These are phyloP conservation scores for Setaria viridis DNA, from an alignment of 202 grass and related monocot species.

Conservation along the genomic window DNA sequence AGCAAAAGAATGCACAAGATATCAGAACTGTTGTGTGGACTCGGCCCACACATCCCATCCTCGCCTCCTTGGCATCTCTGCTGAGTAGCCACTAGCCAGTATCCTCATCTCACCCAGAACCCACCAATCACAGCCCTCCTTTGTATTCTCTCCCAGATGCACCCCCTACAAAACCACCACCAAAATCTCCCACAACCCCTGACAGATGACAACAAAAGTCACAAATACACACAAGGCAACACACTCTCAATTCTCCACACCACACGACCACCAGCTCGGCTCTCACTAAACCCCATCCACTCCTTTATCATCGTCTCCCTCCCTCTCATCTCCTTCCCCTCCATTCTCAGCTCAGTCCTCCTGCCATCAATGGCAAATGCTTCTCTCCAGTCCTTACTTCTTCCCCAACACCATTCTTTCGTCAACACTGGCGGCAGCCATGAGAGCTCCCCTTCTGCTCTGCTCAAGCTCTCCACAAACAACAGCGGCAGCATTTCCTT, in stretches of 20 bases:
- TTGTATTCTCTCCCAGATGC: constrained; percentile 47
- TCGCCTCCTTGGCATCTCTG: background rate
- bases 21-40: constrained; percentile 19
- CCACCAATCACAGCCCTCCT: constrained; percentile 75
- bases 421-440: constrained; percentile 24
- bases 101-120: constrained; percentile 79
- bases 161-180: constrained; percentile 47
- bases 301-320: constrained; percentile 51
- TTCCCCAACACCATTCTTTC: constrained; percentile 63
- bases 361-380: constrained; percentile 69
- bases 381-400: constrained; percentile 74
- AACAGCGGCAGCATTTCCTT: constrained; percentile 53
- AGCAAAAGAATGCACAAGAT: background rate
- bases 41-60: constrained; percentile 15
- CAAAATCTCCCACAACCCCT: constrained; percentile 38
- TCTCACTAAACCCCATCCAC: constrained; percentile 52
- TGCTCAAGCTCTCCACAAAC: constrained; percentile 50
- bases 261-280: constrained; percentile 32
- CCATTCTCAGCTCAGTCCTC: constrained; percentile 21
- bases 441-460: constrained; percentile 43
- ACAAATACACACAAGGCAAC: background rate
- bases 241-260: constrained; percentile 39
- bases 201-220: constrained; percentile 18
- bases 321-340: constrained; percentile 33
- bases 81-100: constrained; percentile 43